These are phyloP conservation scores for Exsudoporus frostii DNA, from an alignment of 768 basidiomycete genomes.

Conservation along the genomic window DNA sequence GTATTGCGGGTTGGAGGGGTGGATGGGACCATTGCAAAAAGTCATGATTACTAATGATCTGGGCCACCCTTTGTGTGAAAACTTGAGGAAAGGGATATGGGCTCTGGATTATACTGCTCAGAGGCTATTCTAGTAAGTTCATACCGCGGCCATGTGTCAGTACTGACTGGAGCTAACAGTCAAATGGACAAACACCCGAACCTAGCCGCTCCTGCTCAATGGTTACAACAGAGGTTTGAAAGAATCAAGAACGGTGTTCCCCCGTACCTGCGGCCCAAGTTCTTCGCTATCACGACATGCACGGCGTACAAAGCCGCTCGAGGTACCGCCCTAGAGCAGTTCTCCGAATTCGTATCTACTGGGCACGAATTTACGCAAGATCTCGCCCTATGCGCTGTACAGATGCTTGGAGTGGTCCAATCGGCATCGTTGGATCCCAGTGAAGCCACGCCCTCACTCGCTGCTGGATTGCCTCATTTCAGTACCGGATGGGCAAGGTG, in stretches of 20 bases:
- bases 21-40: conserved; percentile 86
- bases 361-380: conserved; percentile 90
- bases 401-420: conserved; percentile 88
- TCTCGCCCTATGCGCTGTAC: conserved; percentile 78
- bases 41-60: conserved; percentile 91
- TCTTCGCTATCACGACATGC: conserved; percentile 88
- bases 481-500: conserved; percentile 90
- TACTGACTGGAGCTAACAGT: conserved; percentile 34
- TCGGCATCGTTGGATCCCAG: conserved; percentile 85
- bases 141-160: conserved; percentile 1
- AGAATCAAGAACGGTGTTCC: conserved; percentile 71
- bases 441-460: conserved; percentile 72
- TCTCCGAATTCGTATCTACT: conserved; percentile 78
- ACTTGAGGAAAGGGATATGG: conserved; percentile 88
- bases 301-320: conserved; percentile 93
- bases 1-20: conserved; percentile 95
- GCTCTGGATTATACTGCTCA: conserved; percentile 82
- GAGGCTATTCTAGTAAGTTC: conserved; percentile 66
- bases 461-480: conserved; percentile 96
- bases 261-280: conserved; percentile 91
- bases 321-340: conserved; percentile 78
- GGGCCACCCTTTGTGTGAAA: conserved; percentile 86
- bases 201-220: conserved; percentile 66
- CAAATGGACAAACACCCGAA: conserved; percentile 63
- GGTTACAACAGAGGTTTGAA: conserved; percentile 89